Evolutionary conservation across 306 rosid species (phyloP).

Genomic region (Cicer judaicum): DNA sequence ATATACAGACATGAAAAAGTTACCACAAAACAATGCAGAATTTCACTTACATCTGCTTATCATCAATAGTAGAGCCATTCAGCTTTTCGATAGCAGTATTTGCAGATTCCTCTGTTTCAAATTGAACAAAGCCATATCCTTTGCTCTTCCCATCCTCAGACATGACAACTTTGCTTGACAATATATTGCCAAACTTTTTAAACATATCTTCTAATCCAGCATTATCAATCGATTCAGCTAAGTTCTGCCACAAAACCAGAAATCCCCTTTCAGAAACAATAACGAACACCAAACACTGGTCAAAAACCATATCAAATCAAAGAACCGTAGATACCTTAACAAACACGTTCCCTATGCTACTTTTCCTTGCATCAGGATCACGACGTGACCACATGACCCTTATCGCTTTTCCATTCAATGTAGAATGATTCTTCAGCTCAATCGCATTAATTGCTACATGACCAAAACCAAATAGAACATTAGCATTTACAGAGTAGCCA

Average conservation of each 20-base stretch:
- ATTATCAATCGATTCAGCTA: slow-evolving; percentile 62
- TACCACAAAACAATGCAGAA: slow-evolving; percentile 23
- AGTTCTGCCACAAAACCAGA: slow-evolving; percentile 59
- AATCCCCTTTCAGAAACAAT: slow-evolving; percentile 34
- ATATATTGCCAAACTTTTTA: slow-evolving; percentile 63
- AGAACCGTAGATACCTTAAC: slow-evolving; percentile 66
- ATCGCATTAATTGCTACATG: slow-evolving; percentile 66
- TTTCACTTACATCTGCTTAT: slow-evolving; percentile 70
- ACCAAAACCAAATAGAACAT: slow-evolving; percentile 32
- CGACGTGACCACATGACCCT: slow-evolving; percentile 89
- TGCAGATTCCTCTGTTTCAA: slow-evolving; percentile 80
- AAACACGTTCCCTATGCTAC: slow-evolving; percentile 77
- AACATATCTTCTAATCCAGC: slow-evolving; percentile 66
- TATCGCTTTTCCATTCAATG: slow-evolving; percentile 68
- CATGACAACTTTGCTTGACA: slow-evolving; percentile 79
- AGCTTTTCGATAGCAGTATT: slow-evolving; percentile 71
- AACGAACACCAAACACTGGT: slow-evolving; percentile 19
- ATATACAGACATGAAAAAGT: neutral
- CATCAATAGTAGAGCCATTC: slow-evolving; percentile 65
- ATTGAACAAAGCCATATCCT: slow-evolving; percentile 92
- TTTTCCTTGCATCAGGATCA: slow-evolving; percentile 74
- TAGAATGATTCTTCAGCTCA: slow-evolving; percentile 63
- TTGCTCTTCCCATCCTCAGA: slow-evolving; percentile 85
- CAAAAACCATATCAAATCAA: slow-evolving; percentile 22
- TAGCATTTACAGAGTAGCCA: slow-evolving; percentile 13